Conservation (phyloP, 2,329 filamentous ascomycete genomes). For the Immersiporthe knoxdaviesiana region DNA sequence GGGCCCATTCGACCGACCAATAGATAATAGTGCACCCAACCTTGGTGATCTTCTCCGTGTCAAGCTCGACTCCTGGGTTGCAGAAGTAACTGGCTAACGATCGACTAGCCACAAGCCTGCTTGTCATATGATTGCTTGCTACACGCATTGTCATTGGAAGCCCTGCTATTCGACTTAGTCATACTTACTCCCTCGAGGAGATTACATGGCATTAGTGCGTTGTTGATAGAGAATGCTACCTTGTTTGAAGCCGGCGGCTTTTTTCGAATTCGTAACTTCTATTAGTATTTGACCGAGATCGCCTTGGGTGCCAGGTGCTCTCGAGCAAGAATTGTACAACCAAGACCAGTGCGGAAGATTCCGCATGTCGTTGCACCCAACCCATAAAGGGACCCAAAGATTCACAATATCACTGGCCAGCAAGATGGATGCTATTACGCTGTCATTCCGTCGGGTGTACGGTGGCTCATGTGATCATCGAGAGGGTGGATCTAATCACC, state of each 20-base stretch:
- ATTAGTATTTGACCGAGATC: not conserved
- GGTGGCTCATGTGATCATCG: not conserved
- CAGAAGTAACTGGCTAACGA: not conserved
- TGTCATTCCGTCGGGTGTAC: not conserved
- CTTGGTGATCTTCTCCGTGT: too few species aligned
- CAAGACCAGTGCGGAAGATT: not conserved
- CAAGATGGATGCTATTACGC: not conserved
- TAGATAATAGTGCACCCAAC: too few species aligned
- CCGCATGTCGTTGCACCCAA: not conserved
- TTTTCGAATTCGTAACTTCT: too few species aligned
- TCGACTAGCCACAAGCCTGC: not conserved
- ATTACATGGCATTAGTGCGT: not conserved
- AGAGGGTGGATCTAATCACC: not conserved
- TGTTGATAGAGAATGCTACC: too few species aligned
- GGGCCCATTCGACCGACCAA: not conserved
- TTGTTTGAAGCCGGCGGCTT: too few species aligned
- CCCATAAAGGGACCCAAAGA: not conserved
- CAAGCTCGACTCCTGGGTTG: not conserved
- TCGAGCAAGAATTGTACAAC: not conserved
- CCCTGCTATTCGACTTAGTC: not conserved
- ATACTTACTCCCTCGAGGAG: not conserved
- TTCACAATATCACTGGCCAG: not conserved
- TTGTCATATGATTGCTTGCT: not conserved
- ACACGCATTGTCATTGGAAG: too few species aligned
- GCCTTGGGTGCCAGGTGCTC: too few species aligned